These are phyloP conservation scores for Adansonia rubrostipa DNA, from an alignment of 441 rosid species.

Conservation along the genomic window DNA sequence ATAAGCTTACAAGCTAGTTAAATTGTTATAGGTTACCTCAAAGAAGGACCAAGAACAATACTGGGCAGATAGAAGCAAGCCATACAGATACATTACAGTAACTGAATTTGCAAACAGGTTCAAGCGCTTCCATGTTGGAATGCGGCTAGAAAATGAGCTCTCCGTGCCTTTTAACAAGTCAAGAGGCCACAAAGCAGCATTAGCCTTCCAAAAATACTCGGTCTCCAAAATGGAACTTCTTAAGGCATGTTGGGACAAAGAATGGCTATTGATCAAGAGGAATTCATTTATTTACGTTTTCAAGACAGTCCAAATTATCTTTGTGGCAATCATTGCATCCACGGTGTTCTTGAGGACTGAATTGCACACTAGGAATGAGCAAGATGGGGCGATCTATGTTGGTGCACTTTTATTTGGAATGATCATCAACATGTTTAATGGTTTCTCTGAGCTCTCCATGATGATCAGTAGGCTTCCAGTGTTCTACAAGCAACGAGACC, in stretches of 20 bases:
- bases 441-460: slow-evolving; percentile 73
- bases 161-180: slow-evolving; percentile 62
- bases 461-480: slow-evolving; percentile 77
- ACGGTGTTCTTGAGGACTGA: slow-evolving; percentile 69
- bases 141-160: slow-evolving; percentile 52
- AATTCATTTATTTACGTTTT: slow-evolving; percentile 67
- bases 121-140: slow-evolving; percentile 72
- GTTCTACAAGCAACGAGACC: slow-evolving; percentile 92
- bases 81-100: slow-evolving; percentile 67
- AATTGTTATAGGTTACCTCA: slow-evolving; percentile 71
- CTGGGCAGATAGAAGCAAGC: slow-evolving; percentile 62
- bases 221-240: slow-evolving; percentile 64
- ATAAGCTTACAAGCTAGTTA: background rate
- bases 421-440: slow-evolving; percentile 80
- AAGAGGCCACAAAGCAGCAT: slow-evolving; percentile 69
- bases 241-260: slow-evolving; percentile 78
- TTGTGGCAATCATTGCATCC: slow-evolving; percentile 59
- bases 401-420: slow-evolving; percentile 67
- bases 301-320: slow-evolving; percentile 68
- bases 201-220: slow-evolving; percentile 60
- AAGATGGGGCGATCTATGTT: slow-evolving; percentile 57
- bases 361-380: slow-evolving; percentile 53
- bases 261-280: slow-evolving; percentile 75
- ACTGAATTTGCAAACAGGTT: slow-evolving; percentile 62
- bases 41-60: slow-evolving; percentile 92